These are phyloP conservation scores for Thermoascus crustaceus DNA, from an alignment of 2,329 filamentous ascomycete species.

Conservation along the genomic window DNA sequence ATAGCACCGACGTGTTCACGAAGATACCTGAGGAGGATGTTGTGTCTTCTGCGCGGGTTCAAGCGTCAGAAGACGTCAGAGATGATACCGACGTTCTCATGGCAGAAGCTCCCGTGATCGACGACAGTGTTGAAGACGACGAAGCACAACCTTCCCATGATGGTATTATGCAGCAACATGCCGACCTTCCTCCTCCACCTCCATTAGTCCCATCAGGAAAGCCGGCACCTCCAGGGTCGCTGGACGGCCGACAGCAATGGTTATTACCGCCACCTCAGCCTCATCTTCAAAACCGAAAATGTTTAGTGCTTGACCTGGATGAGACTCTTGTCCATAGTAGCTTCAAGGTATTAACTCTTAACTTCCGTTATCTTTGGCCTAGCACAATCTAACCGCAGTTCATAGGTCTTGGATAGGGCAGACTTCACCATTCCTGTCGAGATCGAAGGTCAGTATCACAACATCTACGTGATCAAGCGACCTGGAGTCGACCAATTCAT, in stretches of 20 bases:
- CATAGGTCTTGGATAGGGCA: slow-evolving; percentile 87
- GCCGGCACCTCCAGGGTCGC: slow-evolving; percentile 22
- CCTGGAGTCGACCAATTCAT: slow-evolving; percentile 99
- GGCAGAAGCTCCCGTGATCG: slow-evolving; percentile 49
- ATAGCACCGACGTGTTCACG: slow-evolving; percentile 5
- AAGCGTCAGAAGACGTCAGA: slow-evolving; percentile 15
- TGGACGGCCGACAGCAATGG: slow-evolving; percentile 53
- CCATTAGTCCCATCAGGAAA: slow-evolving; percentile 35
- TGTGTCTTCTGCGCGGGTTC: slow-evolving; percentile 2
- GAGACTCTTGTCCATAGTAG: slow-evolving; percentile 97
- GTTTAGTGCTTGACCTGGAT: slow-evolving; percentile 87
- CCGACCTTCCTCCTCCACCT: slow-evolving; percentile 50
- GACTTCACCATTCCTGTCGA: slow-evolving; percentile 99
- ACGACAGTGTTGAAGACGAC: slow-evolving; percentile 45
- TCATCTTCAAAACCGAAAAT: slow-evolving; percentile 80
- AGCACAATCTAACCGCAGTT: slow-evolving; percentile 10
- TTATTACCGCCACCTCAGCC: slow-evolving; percentile 75
- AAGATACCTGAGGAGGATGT: slow-evolving; percentile 4
- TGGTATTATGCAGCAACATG: slow-evolving; percentile 33
- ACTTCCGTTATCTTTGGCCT: not conserved
- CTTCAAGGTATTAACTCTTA: slow-evolving; percentile 66
- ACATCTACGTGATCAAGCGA: slow-evolving; percentile 98
- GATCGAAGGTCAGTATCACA: slow-evolving; percentile 98
- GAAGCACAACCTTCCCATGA: slow-evolving; percentile 33
- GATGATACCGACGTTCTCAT: slow-evolving; percentile 54